Conservation (phyloP, 306 rosid species). For the Castanea sativa region DNA sequence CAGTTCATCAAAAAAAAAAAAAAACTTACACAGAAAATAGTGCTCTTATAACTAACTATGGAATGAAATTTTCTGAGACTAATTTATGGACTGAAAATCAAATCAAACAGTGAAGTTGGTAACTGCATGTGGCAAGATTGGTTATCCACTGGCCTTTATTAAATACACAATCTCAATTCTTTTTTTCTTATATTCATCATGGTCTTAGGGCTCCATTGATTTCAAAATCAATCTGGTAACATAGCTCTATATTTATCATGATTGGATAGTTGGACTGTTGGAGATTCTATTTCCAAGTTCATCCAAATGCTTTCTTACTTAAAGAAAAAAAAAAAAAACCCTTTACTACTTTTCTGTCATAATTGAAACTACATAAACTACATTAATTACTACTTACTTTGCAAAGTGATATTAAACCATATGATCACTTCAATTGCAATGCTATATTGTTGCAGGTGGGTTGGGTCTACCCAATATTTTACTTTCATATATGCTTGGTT, state of each 20-base stretch:
- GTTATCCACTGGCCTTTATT: neutral
- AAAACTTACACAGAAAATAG: neutral
- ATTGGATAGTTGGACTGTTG: no score
- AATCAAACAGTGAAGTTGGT: neutral
- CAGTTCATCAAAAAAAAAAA: no score
- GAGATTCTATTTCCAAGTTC: no score
- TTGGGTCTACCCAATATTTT: conserved; percentile 1
- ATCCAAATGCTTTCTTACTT: no score
- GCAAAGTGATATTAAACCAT: neutral
- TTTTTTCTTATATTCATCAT: no score
- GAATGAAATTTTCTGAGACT: no score
- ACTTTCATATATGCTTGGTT: neutral
- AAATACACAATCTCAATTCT: no score
- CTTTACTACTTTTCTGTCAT: neutral
- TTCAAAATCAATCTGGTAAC: no score
- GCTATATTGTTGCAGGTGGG: conserved; percentile 18
- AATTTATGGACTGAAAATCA: neutral
- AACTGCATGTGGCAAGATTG: neutral
- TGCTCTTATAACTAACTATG: neutral
- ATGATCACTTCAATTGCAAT: conserved; percentile 9
- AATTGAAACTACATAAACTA: neutral
- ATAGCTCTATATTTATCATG: no score
- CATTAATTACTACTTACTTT: no score
- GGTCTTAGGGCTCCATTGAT: no score
- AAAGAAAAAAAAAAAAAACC: no score